Base-by-base conservation (phyloP, 257 asterid genomes). In the Cruciata laevipes region DNA sequence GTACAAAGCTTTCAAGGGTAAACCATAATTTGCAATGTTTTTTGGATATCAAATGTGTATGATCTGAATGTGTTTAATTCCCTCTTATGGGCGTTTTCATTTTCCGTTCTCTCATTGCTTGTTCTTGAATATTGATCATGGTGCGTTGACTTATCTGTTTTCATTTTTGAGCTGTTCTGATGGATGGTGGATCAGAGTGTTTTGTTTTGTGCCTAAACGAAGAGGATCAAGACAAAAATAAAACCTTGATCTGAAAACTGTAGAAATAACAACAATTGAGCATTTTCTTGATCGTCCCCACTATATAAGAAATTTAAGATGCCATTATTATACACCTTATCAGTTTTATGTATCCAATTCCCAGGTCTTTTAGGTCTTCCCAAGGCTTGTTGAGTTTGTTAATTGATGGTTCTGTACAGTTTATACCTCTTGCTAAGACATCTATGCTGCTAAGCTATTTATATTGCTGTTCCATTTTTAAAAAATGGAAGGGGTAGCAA, bases 1-100 rank as follows among this genome's bases (percentile, higher is more conserved):
- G 64, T 69, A 86, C 87, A 86, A 86, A 44, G 97, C 99, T 71
- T 93, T 93, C 70, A 90, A 93, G 81, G 96, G 99, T 90, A 87
- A 27, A 12, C 27, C 25, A 1, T 14, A 25, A 16, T 4, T 6
- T 0, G 3, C 57, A 47, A 53, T 67, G 7, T 57, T 38, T 59
- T 52, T 44, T 0, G 16, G 3, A 24, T 51, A 12, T n/a, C 17
- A 1, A 58, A 21, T 24, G 5, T 56, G 27, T 56, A 5, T 56
- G 13, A 23, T 16, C 25, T 58, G 52, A 27, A 5, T 66, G 38
- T 33, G 24, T 37, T 37, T 7, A 30, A 20, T 6, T 62, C 9
- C 38, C 24, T 37, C n/a, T 24, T 4, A 16, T 17, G 67, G 67
- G 52, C n/a, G 32, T 13, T 42, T 42, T 0, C 14, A 10, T 12